Base-by-base conservation (phyloP, 345 rosid species). In the Eucalyptus rudis region DNA sequence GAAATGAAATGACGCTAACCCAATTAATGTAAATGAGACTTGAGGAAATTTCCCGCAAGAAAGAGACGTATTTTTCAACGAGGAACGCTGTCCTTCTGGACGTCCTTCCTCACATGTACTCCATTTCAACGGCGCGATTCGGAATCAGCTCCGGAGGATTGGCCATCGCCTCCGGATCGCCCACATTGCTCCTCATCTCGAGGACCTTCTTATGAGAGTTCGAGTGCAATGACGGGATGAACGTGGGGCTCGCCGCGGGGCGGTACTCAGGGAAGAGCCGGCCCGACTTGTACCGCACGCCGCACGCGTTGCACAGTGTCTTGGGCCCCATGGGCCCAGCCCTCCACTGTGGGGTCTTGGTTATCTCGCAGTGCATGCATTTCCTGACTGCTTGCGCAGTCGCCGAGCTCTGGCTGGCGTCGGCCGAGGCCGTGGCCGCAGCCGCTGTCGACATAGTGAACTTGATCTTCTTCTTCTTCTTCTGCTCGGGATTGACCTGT, bases 271-370 rank as follows among this genome's bases (percentile, higher is more conserved):
- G 99, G 94, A 94, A 98, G 90, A 98, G 99, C 93, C 99, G 90
- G 47, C 99, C 99, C 0, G 98, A 98, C 90, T 98, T 98, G 92
- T 93, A 94, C 43, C 99, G 97, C 33, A 98, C 99, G 1, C 99
- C 99, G 3, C 99, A 98, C 10, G 99, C 99, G 49, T 98, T 98
- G 94, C 99, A 96, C 47, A 98, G 99, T 16, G 99, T 97, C 92
- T 98, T 98, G 11, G 99, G 99, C 3, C 99, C 99, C 98, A 95
- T 92, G 47, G 99, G 99, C 5, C 99, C 99, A 11, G 98, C 97
- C 90, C 99, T 94, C 99, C 99, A 98, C 89, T 98, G 99, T 0
- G 99, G 99, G 1, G 99, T 98, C 94, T 96, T 96, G 5, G 99
- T 98, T 51, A 97, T 95, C 92, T 97, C 99, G 43, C 99, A 98